These are phyloP conservation scores for Thymus mandschuricus DNA, from an alignment of 257 asterid species.

Conservation along the genomic window DNA sequence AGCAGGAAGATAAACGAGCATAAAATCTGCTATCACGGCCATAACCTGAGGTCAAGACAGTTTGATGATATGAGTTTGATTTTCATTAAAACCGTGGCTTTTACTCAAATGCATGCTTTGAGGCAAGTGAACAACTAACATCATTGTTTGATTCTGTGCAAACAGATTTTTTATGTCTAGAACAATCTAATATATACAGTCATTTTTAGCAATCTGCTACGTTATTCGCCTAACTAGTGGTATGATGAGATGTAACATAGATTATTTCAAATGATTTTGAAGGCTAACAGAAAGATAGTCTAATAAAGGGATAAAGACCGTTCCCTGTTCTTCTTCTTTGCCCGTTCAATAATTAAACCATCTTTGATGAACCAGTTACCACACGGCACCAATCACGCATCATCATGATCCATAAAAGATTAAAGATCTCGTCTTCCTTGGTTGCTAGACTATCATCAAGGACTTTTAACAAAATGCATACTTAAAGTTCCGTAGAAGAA, in stretches of 20 bases:
- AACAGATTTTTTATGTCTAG: not conserved
- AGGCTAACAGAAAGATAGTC: not conserved
- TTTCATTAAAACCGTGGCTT: not conserved
- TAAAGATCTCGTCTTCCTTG: not conserved
- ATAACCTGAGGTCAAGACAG: constrained; percentile 56
- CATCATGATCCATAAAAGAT: constrained; percentile 3
- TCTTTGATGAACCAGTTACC: not conserved
- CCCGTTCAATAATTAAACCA: not conserved
- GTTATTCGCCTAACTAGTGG: not conserved
- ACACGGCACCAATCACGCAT: not conserved
- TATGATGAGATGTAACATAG: not conserved
- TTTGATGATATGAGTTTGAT: constrained; percentile 2
- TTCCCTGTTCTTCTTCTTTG: not conserved
- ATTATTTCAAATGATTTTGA: not conserved
- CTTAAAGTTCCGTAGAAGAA: not conserved
- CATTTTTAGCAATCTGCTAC: not conserved
- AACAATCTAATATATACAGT: not conserved
- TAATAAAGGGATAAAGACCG: too few relatives aligned
- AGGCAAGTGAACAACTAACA: constrained; percentile 4
- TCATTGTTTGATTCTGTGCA: not conserved
- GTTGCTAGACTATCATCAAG: not conserved
- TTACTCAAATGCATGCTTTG: constrained; percentile 4
- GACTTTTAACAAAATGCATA: not conserved
- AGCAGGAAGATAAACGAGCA: constrained; percentile 97
- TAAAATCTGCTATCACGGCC: constrained; percentile 94